Base-by-base conservation (phyloP, 768 basidiomycete genomes). In the Candolleomyces aberdarensis region DNA sequence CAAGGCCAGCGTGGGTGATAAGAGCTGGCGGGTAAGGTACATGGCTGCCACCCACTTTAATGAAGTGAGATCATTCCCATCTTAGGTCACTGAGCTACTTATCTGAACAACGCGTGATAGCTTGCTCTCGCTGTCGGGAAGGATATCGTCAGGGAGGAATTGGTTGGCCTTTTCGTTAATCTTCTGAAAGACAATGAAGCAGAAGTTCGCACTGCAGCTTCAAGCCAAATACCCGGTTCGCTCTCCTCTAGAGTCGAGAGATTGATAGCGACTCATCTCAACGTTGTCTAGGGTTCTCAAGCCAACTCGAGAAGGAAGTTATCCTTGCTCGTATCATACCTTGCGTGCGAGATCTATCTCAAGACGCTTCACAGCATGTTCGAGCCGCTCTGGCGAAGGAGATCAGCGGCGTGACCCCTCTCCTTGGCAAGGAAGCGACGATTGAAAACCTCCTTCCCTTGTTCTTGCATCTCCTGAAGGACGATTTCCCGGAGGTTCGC, bases 1-100 rank as follows among this genome's bases (percentile, higher is more conserved):
- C 67, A 86, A 92, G 69, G 85, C 89, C 62, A 92, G 91, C 64
- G 88, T 97, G 53, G 81, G 87, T 11, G 97, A 99, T 74, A 97
- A 98, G 80, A 96, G 94, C 72, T 99, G 97, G 97, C 83, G 97
- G 66, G 97, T 99, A 57, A 82, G 97, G 71, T 99, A 98, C 74
- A 98, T 98, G 96, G 94, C 95, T 15, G 96, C 96, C 2, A 94
- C 85, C 64, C 93, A 98, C 73, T 98, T 98, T 75, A 97, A 98
- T 65, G 91, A 95, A 83, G 94, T 92, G 64, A 59, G 79, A 64
- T 36, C 15, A 11, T 47, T 54, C 51, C 31, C 41, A 36, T 5
- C 26, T 43, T 39, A 20, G 8, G 15, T 13, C 39, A 20, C 17
- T 29, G 52, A 36, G 36, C 13, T 10, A 43, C 29, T 58, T 32